Base-by-base conservation (phyloP, 805 yeast species). In the Barnettozyma californica region DNA sequence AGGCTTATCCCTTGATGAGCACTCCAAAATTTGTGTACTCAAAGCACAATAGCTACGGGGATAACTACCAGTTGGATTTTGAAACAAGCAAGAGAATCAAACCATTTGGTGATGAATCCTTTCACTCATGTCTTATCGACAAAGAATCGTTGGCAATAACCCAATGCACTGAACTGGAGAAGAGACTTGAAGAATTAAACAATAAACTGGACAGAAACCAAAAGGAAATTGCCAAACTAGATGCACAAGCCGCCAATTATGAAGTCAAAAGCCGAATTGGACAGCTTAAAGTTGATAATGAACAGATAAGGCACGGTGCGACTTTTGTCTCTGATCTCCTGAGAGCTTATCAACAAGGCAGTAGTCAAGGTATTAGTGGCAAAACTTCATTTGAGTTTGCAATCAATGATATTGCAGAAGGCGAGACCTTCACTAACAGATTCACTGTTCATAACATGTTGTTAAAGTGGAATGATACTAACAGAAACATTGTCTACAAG, bases 401-500 rank as follows among this genome's bases (percentile, higher is more conserved):
- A 21, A 44, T 55, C 21, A 45, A 48, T 37, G 51, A 56, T 26
- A 41, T 48, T 10, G 52, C 47, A 19, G 61, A 54, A 20, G 53
- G 45, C 5, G 37, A 49, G 19, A 42, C 55, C 1, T 62, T 62
- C 47, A 50, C 51, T 50, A 90, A 91, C 61, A 69, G 89, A 43
- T 88, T 84, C 63, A 77, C 83, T 50, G 68, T 88, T 20, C 90
- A 89, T 55, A 80, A 84, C 48, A 73, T 88, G 63, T 78, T 83
- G 57, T 61, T 90, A 55, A 85, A 81, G 55, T 90, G 97, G 96
- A 84, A 86, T 63, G 82, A 85, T 51, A 61, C 68, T 3, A 75
- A 82, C 9, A 70, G 97, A 48, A 80, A 89, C 57, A 68, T 78
- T 11, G 67, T 88, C 41, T 75, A 78, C 61, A 75, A 80, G 40